These are phyloP conservation scores for Micromonas commoda DNA, from an alignment of 139 green algal genomes.

Conservation along the genomic window DNA sequence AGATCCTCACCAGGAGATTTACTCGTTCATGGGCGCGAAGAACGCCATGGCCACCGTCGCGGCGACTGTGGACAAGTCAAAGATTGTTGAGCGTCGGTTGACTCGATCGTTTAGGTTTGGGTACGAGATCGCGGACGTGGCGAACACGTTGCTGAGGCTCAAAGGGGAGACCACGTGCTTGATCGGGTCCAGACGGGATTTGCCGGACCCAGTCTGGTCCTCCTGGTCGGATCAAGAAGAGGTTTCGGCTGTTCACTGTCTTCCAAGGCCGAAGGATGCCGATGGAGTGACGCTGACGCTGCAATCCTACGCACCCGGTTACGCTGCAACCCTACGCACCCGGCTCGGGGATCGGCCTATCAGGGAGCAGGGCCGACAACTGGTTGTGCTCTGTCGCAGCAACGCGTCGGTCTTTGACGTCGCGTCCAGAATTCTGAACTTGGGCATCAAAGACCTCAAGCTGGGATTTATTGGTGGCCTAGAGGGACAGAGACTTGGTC, in stretches of 20 bases:
- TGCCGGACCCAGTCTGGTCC: no score
- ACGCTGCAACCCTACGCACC: no score
- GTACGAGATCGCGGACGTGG: not conserved
- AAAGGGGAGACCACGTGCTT: not conserved
- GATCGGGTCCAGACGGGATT: no score
- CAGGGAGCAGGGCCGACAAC: not conserved
- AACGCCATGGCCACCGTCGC: not conserved
- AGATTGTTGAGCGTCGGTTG: not conserved
- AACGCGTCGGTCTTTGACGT: not conserved
- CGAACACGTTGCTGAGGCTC: not conserved
- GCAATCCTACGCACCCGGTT: no score
- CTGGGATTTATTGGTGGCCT: not conserved
- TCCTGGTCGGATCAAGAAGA: no score
- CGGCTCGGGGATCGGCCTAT: not conserved
- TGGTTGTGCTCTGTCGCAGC: not conserved
- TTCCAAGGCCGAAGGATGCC: no score
- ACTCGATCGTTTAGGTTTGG: conserved; percentile 1
- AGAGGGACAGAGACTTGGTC: not conserved
- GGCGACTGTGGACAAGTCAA: not conserved
- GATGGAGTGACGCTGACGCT: no score
- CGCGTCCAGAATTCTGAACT: not conserved
- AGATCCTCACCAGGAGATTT: conserved; percentile 22
- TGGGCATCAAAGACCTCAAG: not conserved
- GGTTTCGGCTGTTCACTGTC: no score
- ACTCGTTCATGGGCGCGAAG: conserved; percentile 9